Base-by-base conservation (phyloP, 495 filamentous ascomycete species). In the Penicillium waksmanii region DNA sequence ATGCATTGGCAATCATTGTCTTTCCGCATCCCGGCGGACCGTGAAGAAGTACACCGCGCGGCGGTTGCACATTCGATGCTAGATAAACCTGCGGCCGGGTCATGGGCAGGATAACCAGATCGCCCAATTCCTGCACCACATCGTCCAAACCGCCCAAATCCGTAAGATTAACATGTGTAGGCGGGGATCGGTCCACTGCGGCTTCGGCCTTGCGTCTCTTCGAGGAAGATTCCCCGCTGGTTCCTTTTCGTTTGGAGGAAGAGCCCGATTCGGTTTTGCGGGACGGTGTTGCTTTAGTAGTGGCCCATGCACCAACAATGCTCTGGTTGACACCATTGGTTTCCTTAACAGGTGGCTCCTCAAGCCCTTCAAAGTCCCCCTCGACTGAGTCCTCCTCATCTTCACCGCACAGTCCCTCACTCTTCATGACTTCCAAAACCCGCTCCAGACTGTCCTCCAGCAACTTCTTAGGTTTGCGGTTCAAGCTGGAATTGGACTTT, bases 1-100 rank as follows among this genome's bases (percentile, higher is more conserved):
- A 90, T 2, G 94, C 94, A 67, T 94, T 90, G 2, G 91, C 92
- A 51, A 98, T 87, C 80, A 94, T 89, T 0, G 94, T 98, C 74
- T 98, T 98, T 57, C 94, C 94, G 68, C 95, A 97, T 18, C 94
- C 94, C 3, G 95, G 93, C 7, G 94, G 95, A 0, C 94, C 94
- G 75, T 97, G 92, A 11, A 98, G 77, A 21, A 98, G 78, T 13
- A 98, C 90, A 59, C 93, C 94, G n/a, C 92, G 86, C 47, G 92
- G 89, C 38, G 90, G 85, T 43, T 89, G 88, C 36, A 88, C 81
- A 46, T 83, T 82, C 18, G 83, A 82, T 3, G 73, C 70, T 23
- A 78, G 61, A 66, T 85, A 88, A 6, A 92, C 86, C 66, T 89
- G 83, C 42, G 88, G 85, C 46, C 83, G 83, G 42, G 86, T 87